Evolutionary conservation across 1,284 basidiomycete species (phyloP).

Genomic region (Meripilus lineatus): DNA sequence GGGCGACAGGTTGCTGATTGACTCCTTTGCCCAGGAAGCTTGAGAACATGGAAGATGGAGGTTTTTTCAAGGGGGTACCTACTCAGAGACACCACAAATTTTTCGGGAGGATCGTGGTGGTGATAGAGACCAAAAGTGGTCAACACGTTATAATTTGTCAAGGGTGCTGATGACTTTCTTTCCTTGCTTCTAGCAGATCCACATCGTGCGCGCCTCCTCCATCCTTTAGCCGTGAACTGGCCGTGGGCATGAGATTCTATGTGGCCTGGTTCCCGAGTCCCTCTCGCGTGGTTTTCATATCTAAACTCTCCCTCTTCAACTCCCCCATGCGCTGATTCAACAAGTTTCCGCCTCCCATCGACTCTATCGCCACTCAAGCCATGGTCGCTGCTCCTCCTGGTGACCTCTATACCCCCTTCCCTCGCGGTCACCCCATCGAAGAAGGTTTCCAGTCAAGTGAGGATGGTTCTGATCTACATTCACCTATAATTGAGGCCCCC

Average conservation of each 20-base stretch:
- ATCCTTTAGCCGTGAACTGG: slow-evolving; percentile 23
- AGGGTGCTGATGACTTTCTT: slow-evolving; percentile 18
- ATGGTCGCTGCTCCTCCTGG: slow-evolving; percentile 52
- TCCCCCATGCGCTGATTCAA: slow-evolving; percentile 28
- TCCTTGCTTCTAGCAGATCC: slow-evolving; percentile 26
- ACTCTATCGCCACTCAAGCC: slow-evolving; percentile 18
- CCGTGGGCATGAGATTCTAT: slow-evolving; percentile 26
- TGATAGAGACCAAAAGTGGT: slow-evolving; percentile 7
- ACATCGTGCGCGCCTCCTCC: slow-evolving; percentile 23
- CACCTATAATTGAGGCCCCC: slow-evolving; percentile 52
- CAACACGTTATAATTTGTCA: slow-evolving; percentile 26
- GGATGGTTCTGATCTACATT: slow-evolving; percentile 66
- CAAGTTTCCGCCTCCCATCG: slow-evolving; percentile 22
- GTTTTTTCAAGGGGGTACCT: too few species aligned
- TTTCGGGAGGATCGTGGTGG: too few species aligned
- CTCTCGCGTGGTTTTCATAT: slow-evolving; percentile 32
- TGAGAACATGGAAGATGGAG: too few species aligned
- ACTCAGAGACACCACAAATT: too few species aligned
- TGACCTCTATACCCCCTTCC: slow-evolving; percentile 54
- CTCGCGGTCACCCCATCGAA: slow-evolving; percentile 44
- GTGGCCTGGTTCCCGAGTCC: slow-evolving; percentile 23
- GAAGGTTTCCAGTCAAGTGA: slow-evolving; percentile 66
- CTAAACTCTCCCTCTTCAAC: slow-evolving; percentile 28
- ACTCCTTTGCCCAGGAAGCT: too few species aligned
- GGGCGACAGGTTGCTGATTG: too few species aligned